A percentile compares a stretch with the other conserved stretches of the same genome.
phyloP scores from a whole-genome alignment of 2,329 filamentous ascomycete genomes.

The Amphichorda felina region DNA sequence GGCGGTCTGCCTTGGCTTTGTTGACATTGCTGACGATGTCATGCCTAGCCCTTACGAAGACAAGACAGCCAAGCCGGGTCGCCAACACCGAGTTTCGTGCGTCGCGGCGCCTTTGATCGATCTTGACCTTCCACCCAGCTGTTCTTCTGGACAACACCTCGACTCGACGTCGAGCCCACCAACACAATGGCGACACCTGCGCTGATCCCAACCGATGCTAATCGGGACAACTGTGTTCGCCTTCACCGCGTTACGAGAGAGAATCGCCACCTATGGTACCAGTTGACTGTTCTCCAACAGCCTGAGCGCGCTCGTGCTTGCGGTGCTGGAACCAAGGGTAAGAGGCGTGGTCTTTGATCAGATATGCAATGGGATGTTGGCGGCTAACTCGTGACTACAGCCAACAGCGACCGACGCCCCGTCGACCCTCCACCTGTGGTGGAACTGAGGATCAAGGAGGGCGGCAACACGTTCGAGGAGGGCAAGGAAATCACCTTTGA shows the following conservation, averaged over 20 bases:
- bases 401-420: slow-evolving; percentile 62
- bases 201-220: slow-evolving; percentile 13
- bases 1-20: too few relatives aligned
- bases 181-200: slow-evolving; percentile 18
- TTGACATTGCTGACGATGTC: too few relatives aligned
- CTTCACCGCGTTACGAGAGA: slow-evolving; percentile 47
- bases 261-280: slow-evolving; percentile 69
- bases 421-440: slow-evolving; percentile 94
- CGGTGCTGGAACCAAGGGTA: slow-evolving; percentile 91
- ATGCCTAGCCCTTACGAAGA: too few relatives aligned
- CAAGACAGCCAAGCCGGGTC: too few relatives aligned
- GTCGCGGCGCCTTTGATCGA: too few relatives aligned
- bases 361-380: too few relatives aligned
- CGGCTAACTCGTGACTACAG: slow-evolving; percentile 9
- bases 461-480: slow-evolving; percentile 39
- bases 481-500: slow-evolving; percentile 70
- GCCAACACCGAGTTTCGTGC: too few relatives aligned
- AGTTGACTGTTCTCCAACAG: slow-evolving; percentile 80
- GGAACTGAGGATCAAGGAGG: slow-evolving; percentile 76
- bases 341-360: slow-evolving; percentile 14
- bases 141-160: too few relatives aligned
- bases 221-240: slow-evolving; percentile 31
- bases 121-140: too few relatives aligned
- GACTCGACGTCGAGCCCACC: too few relatives aligned
- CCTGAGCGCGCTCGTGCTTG: slow-evolving; percentile 90